phyloP scores from a whole-genome alignment of 2,329 filamentous ascomycete species.

The Colletotrichum sp. region DNA sequence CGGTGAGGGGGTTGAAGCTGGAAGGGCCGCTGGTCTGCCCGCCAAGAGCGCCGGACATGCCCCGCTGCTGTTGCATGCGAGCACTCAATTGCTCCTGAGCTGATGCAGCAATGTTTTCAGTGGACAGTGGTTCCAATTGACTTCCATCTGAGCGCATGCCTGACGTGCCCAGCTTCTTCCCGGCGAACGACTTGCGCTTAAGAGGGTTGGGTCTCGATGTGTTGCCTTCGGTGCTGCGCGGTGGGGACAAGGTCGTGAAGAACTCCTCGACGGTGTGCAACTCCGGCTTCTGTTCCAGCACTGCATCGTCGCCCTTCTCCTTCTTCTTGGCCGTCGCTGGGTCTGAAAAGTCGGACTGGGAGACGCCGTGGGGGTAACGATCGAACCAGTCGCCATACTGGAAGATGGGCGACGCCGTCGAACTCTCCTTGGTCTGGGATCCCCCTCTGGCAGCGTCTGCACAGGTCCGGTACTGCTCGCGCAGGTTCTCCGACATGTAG shows the following conservation, averaged over 20 bases:
- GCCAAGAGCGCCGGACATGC: conserved; percentile 46
- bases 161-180: conserved; percentile 35
- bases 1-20: conserved; percentile 45
- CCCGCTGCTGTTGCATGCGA: conserved; percentile 43
- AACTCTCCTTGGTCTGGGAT: conserved; percentile 51
- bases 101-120: conserved; percentile 35
- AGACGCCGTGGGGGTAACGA: conserved; percentile 90
- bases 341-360: conserved; percentile 82
- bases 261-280: conserved; percentile 96
- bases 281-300: conserved; percentile 86
- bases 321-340: conserved; percentile 70
- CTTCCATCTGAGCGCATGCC: conserved; percentile 19
- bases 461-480: conserved; percentile 84
- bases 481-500: conserved; percentile 92
- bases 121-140: conserved; percentile 20
- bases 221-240: conserved; percentile 51
- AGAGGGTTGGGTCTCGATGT: conserved; percentile 4
- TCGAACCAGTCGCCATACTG: conserved; percentile 99
- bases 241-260: conserved; percentile 79
- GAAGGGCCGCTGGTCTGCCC: conserved; percentile 45
- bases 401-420: conserved; percentile 70
- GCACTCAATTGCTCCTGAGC: conserved; percentile 39
- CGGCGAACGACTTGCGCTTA: conserved; percentile 41
- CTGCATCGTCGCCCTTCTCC: conserved; percentile 84
- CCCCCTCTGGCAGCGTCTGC: conserved; percentile 81